phyloP scores from a whole-genome alignment of 2,329 filamentous ascomycete species.

The Exophiala sp. region DNA sequence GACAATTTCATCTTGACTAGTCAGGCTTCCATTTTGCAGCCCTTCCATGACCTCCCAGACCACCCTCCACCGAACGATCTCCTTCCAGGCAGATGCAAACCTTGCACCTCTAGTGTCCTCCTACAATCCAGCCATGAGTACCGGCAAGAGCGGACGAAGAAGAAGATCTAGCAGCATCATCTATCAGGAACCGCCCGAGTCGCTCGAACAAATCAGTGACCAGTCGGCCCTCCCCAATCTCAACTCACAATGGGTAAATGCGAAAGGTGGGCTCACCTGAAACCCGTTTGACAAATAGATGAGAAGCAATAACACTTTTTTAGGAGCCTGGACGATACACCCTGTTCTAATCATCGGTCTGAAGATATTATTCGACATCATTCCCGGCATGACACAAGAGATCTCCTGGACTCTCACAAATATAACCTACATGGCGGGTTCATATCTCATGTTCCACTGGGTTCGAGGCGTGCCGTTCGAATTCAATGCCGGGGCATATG shows the following conservation, averaged over 20 bases:
- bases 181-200: conserved; percentile 94
- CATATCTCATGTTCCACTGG: conserved; percentile 99
- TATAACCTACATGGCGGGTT: conserved; percentile 97
- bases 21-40: conserved; percentile 1
- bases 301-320: neutral
- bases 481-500: conserved; percentile 96
- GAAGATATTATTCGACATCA: conserved; percentile 95
- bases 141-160: conserved; percentile 66
- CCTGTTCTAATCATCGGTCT: conserved; percentile 83
- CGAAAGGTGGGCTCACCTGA: conserved; percentile 67
- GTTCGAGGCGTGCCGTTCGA: conserved; percentile 97
- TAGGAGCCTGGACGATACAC: conserved; percentile 97
- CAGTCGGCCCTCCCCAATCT: conserved; percentile 90
- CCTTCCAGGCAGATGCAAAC: conserved; percentile 79
- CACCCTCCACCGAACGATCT: conserved; percentile 81
- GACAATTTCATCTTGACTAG: neutral
- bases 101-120: conserved; percentile 50
- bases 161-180: conserved; percentile 97
- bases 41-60: conserved; percentile 47
- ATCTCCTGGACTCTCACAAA: conserved; percentile 98
- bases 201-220: conserved; percentile 94
- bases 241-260: conserved; percentile 98
- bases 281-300: neutral
- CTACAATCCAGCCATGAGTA: conserved; percentile 50
- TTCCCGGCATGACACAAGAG: conserved; percentile 93